Evolutionary conservation across 768 basidiomycete genomes (phyloP), one percentile per base, ranked within the genome.

Genomic region (Cyclocybe cylindracea): DNA sequence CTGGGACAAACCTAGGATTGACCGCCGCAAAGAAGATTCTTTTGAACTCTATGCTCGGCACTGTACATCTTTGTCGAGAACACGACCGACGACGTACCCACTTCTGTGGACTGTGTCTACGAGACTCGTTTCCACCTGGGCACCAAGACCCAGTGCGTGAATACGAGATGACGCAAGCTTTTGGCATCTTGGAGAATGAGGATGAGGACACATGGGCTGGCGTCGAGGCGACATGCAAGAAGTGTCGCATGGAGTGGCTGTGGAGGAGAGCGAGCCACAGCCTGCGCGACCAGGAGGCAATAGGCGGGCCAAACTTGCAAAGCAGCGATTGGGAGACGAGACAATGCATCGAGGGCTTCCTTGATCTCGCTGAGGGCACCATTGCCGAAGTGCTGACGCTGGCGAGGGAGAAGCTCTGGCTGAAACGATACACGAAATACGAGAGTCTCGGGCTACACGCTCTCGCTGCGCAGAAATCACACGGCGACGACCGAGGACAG

Each of bases 391-490:
- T 90, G 16, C 63, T 89, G 33, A 63, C 63, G 31, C 66, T 86
- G 29, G 85, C 85, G 11, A 75, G 81, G 54, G 89, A 91, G 66
- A 87, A 88, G 65, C 72, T 77, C 49, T 91, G 89, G 89, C 64
- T 91, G 43, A 71, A 82, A 35, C 75, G 70, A 37, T 65, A 81
- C 61, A 91, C 89, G 0, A 84, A 84, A 55, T 75, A 89, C 53
- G 72, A 74, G 1, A 85, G 86, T 50, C 76, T 89, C 62, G 78
- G 89, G 66, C 73, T 75, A 55, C 87, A 89, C 55, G 85, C 86
- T 3, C 66, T 89, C 7, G 86, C 86, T 19, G 83, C 88, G 40
- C 69, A 76, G 9, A 69, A 75, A 36, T 81, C 72, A 56, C 68
- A 72, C 37, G 54, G 33, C 44, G 44, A 44, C 41, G 59, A 33